These are phyloP conservation scores for Pestalotiopsis sp. DNA, from an alignment of 2,329 filamentous ascomycete species.

Conservation along the genomic window DNA sequence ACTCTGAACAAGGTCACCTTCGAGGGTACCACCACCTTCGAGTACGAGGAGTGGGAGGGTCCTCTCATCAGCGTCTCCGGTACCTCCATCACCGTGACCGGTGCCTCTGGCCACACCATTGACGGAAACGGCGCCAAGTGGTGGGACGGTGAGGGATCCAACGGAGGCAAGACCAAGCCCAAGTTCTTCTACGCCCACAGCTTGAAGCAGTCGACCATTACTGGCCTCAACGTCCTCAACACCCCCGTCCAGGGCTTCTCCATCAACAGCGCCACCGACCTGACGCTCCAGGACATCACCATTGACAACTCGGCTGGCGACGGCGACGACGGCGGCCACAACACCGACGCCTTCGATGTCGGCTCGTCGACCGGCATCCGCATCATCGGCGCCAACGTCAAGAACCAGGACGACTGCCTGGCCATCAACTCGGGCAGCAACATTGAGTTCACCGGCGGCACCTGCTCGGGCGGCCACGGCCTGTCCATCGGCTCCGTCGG, in stretches of 20 bases:
- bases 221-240: slow-evolving; percentile 53
- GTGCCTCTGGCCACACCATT: slow-evolving; percentile 53
- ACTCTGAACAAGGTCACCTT: slow-evolving; percentile 13
- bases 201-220: slow-evolving; percentile 52
- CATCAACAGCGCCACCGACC: slow-evolving; percentile 43
- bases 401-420: slow-evolving; percentile 63
- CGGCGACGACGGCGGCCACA: slow-evolving; percentile 36
- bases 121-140: slow-evolving; percentile 59
- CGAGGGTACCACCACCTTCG: slow-evolving; percentile 67
- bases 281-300: slow-evolving; percentile 49
- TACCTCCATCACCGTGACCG: slow-evolving; percentile 54
- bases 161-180: slow-evolving; percentile 65
- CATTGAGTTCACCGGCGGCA: slow-evolving; percentile 42
- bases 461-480: slow-evolving; percentile 57
- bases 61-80: slow-evolving; percentile 66
- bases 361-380: slow-evolving; percentile 43
- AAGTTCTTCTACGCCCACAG: slow-evolving; percentile 62
- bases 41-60: slow-evolving; percentile 66
- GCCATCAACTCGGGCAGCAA: slow-evolving; percentile 56
- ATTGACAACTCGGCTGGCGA: slow-evolving; percentile 62
- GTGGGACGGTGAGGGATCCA: slow-evolving; percentile 65
- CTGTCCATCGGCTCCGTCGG: slow-evolving; percentile 64
- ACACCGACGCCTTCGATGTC: slow-evolving; percentile 55
- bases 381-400: slow-evolving; percentile 50
- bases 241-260: slow-evolving; percentile 56